Conservation (phyloP, 129 eudicot genomes). For the Tagetes erecta region DNA sequence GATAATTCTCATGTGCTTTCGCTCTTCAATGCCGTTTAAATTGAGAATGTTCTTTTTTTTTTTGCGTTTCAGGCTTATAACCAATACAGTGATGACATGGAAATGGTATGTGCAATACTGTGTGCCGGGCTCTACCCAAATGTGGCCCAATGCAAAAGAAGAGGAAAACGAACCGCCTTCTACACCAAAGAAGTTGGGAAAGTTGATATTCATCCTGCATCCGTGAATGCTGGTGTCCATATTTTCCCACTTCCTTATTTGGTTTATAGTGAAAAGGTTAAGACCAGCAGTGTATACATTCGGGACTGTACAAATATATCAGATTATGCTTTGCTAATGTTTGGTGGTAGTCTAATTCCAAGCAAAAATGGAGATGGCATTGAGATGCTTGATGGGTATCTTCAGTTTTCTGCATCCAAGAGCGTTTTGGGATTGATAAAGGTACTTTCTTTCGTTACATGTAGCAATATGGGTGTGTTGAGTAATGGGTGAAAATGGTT, state of each 20-base stretch:
- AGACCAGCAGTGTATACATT: slow-evolving; percentile 69
- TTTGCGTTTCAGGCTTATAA: slow-evolving; percentile 69
- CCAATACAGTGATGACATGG: slow-evolving; percentile 78
- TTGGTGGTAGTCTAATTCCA: slow-evolving; percentile 81
- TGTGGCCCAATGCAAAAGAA: slow-evolving; percentile 90
- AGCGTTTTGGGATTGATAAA: slow-evolving; percentile 68
- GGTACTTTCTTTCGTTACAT: slow-evolving; percentile 42
- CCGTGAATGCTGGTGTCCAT: slow-evolving; percentile 84
- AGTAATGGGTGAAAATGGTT: neutral
- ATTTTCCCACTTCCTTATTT: slow-evolving; percentile 86
- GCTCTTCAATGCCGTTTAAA: neutral
- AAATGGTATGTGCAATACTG: slow-evolving; percentile 87
- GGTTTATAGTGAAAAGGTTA: slow-evolving; percentile 96
- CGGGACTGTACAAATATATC: slow-evolving; percentile 93
- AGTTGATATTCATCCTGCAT: slow-evolving; percentile 94
- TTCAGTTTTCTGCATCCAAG: slow-evolving; percentile 93
- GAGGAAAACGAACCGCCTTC: slow-evolving; percentile 89
- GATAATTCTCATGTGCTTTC: neutral
- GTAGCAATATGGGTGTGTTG: neutral
- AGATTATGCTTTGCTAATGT: slow-evolving; percentile 89
- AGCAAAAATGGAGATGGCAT: slow-evolving; percentile 83
- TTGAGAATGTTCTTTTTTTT: neutral
- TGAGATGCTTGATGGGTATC: slow-evolving; percentile 97
- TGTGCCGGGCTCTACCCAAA: slow-evolving; percentile 99
- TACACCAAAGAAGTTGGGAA: slow-evolving; percentile 94